These are phyloP conservation scores for Ophiostoma sp. DNA, from an alignment of 2,329 filamentous ascomycete species.

Conservation along the genomic window DNA sequence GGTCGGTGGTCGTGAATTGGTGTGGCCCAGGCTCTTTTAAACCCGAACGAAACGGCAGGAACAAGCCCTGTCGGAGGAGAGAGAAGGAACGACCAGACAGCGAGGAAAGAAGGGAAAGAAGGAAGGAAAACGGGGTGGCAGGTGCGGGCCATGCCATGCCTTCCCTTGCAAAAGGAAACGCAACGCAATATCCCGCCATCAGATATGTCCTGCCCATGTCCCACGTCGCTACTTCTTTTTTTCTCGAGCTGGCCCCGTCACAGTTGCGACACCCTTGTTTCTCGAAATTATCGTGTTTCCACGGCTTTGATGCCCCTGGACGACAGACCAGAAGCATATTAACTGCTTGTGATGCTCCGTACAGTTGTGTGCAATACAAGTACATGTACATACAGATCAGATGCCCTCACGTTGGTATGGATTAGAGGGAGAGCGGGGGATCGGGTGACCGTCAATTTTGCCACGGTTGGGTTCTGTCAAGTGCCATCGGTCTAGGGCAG, in stretches of 20 bases:
- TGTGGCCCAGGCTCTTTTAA: constrained; percentile 3
- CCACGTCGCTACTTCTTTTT: neutral
- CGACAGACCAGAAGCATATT: neutral
- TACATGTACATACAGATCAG: neutral
- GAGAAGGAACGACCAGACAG: neutral
- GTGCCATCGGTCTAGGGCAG: neutral
- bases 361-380: no score
- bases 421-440: neutral
- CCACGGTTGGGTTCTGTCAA: neutral
- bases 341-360: no score
- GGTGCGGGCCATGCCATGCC: neutral
- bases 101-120: neutral
- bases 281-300: neutral
- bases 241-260: neutral
- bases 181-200: neutral
- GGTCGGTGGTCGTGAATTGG: neutral
- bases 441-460: neutral
- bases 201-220: neutral
- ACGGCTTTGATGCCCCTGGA: neutral
- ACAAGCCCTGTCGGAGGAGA: neutral
- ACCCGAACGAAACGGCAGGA: constrained; percentile 8
- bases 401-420: neutral
- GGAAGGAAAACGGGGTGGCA: constrained; percentile 2
- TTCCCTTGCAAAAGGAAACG: neutral
- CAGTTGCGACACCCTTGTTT: constrained; percentile 3